Evolutionary conservation across 1,284 basidiomycete genomes (phyloP).

Genomic region (Austropuccinia psidii): DNA sequence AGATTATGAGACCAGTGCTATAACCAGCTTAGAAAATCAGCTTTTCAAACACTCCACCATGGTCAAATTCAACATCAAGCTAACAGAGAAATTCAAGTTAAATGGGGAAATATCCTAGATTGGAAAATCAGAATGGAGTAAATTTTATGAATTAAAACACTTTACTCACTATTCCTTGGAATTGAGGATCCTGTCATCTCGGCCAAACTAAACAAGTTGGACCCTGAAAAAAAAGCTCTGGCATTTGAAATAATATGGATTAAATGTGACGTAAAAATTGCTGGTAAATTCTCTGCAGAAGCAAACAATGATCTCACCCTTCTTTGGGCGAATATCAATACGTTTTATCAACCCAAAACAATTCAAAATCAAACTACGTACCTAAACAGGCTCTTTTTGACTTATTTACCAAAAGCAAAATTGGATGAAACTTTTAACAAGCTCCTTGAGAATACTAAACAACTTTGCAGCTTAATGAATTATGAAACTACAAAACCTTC

Average conservation of each 20-base stretch:
- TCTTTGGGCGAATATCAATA: neutral
- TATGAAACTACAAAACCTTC: neutral
- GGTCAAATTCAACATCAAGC: neutral
- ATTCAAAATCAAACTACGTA: conserved; percentile 6
- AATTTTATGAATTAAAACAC: too few species aligned
- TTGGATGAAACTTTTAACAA: neutral
- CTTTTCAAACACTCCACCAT: too few species aligned
- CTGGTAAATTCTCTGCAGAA: neutral
- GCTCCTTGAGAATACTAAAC: neutral
- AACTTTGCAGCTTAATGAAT: neutral
- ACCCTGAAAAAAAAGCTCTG: neutral
- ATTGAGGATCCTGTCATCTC: neutral
- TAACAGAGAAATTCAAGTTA: neutral
- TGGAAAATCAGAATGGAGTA: conserved; percentile 7
- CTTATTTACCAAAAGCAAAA: neutral
- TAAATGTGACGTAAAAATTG: conserved; percentile 12
- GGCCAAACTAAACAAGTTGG: neutral
- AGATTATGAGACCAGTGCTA: too few species aligned
- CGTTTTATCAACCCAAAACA: conserved; percentile 1
- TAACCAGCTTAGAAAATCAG: too few species aligned
- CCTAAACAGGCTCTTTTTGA: neutral
- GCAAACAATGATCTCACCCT: neutral
- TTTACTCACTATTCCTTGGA: neutral
- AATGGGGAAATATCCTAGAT: neutral
- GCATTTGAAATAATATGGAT: neutral